Evolutionary conservation across 192 early-diverging fungal species (phyloP), one percentile per base, ranked within the genome.

Genomic region (Podila minutissima): DNA sequence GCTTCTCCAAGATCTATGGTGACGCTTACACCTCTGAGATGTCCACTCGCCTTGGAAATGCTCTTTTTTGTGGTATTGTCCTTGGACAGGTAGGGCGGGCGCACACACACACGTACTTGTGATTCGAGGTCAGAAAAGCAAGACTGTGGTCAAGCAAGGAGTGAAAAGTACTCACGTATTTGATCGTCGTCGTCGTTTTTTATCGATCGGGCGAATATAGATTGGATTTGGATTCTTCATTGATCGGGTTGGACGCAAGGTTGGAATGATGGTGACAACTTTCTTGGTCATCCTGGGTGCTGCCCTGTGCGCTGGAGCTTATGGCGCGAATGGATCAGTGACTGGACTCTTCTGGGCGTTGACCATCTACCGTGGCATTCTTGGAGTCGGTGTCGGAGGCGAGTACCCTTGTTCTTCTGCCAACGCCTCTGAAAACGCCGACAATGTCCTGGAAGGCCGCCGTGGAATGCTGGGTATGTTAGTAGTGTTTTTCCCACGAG

Each of bases 191-290:
- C 35, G 4, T 46, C 38, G 41, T 46, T 46, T 46, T 37, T 37
- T 3, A 11, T 11, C 35, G 13, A 13, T 15, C 41, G 41, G 41
- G 4, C 15, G 41, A 46, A 46, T 6, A 37, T 17, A 46, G 65
- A 17, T 86, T 29, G 78, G 81, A 9, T 75, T 86, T 67, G 85
- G 85, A 28, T 48, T 86, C 4, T 53, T 85, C 48, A 66, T 74
- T 55, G 85, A 86, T 77, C 81, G 84, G 5, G 29, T 86, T 50
- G 85, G 85, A 55, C 67, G 85, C 59, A 86, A 86, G 57, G 66
- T 83, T 17, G 85, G 84, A 46, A 60, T 86, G 31, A 50, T 86
- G 20, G 33, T 55, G 3, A 82, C 83, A 4, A 82, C 83, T 17
- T 20, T 72, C 12, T 41, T 85, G n/a, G 77, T 85, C 12, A 82